Percentiles rank a stretch among this genome's conserved stretches.
Conservation (phyloP, 1,284 basidiomycete species). For the Cutaneotrichosporon spelunceum region DNA sequence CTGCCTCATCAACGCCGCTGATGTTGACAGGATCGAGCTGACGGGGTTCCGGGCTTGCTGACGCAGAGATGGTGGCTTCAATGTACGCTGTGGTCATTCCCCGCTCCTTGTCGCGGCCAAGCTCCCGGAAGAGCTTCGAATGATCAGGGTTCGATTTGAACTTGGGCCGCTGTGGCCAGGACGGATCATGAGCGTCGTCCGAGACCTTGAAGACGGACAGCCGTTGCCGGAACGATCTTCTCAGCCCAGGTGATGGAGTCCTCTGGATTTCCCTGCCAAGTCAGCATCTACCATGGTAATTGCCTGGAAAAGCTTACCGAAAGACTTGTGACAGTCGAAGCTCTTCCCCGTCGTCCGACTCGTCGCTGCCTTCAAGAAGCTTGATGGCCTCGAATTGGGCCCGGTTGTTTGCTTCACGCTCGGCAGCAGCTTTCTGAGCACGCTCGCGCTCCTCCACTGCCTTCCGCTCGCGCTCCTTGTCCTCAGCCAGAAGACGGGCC, state of each 20-base stretch:
- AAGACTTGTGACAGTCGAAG: slow-evolving; percentile 1
- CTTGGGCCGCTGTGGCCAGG: neutral
- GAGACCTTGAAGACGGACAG: neutral
- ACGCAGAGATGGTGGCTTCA: neutral
- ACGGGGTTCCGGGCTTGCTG: neutral
- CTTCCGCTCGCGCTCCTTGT: neutral
- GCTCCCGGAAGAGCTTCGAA: neutral
- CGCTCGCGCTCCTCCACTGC: slow-evolving; percentile 4
- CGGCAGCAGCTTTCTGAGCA: neutral
- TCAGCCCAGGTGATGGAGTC: neutral
- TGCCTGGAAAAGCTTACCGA: neutral
- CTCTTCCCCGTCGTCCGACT: slow-evolving; percentile 10
- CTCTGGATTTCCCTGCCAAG: neutral
- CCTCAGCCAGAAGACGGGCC: slow-evolving; percentile 9
- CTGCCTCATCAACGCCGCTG: neutral
- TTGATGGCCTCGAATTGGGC: neutral
- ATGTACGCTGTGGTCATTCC: neutral
- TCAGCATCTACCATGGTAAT: neutral
- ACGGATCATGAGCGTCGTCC: neutral
- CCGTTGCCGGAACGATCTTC: neutral
- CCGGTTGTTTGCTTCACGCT: neutral
- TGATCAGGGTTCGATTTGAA: neutral
- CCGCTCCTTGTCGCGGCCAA: neutral
- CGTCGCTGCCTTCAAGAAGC: slow-evolving; percentile 3
- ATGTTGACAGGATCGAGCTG: neutral